Base-by-base conservation (phyloP, 2,329 filamentous ascomycete species). In the Stachybotrys chlorohalonatus region DNA sequence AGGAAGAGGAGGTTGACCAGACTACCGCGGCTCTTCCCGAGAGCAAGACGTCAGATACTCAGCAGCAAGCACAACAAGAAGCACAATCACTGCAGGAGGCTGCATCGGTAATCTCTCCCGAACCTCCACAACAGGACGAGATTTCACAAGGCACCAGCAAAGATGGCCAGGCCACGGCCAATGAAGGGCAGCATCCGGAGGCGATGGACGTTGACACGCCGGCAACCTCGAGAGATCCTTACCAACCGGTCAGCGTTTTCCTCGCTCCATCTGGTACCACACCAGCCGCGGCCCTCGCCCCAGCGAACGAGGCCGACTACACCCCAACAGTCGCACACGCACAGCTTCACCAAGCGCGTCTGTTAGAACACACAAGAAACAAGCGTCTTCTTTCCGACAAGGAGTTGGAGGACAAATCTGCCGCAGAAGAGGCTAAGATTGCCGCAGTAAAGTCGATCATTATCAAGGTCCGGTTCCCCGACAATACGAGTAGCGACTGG, bases 381-480 rank as follows among this genome's bases (percentile, higher is more conserved):
- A 85, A 81, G 58, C 85, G 90, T 17, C 81, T 97, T 1, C 82
- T 83, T 6, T 95, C 90, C 1, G 91, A 97, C 70, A 83, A 82
- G 39, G 93, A 97, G 66, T 75, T 95, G 11, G 86, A 84, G 42
- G 84, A 85, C 30, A 83, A 85, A 59, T 85, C 84, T 39, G 76
- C 81, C 6, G 84, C 82, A 24, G 83, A 86, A 53, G 80, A 82
- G 50, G 83, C 85, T 32, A 85, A 78, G 58, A 74, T 91, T 1
- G 80, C 85, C 6, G 78, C 81, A 6, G 78, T 92, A 57, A 83
- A 81, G 52, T 81, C 82, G 36, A 81, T 95, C 36, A 79, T 83
- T 31, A 78, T 97, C 59, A 90, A 89, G 59, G 81, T 96, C 51
- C 87, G 92, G 31, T 92, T 96, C 62, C 93, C 93, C 0, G 92